phyloP scores from a whole-genome alignment of 2,329 filamentous ascomycete genomes.

The Arachnomyces sp. region DNA sequence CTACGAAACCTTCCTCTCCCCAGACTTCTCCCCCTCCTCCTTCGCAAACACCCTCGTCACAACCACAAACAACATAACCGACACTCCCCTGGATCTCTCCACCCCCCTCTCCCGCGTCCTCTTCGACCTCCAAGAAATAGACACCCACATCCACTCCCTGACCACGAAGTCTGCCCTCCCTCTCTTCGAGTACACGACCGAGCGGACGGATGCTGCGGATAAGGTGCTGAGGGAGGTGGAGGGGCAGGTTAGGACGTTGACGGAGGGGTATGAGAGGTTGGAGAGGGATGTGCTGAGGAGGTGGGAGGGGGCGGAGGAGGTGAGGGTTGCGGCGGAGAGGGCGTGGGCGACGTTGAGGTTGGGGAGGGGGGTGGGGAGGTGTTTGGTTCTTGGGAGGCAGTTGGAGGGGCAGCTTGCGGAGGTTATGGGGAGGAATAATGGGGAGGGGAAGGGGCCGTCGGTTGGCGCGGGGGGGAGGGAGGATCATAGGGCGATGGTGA shows the following conservation, averaged over 20 bases:
- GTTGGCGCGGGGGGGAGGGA: conserved; percentile 42
- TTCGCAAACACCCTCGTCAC: conserved; percentile 88
- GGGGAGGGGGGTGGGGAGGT: conserved; percentile 66
- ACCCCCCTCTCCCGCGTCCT: conserved; percentile 88
- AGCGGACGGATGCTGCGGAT: conserved; percentile 63
- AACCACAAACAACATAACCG: conserved; percentile 82
- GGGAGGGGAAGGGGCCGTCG: conserved; percentile 24
- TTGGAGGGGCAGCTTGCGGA: conserved; percentile 79
- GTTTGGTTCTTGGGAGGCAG: conserved; percentile 72
- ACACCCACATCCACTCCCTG: conserved; percentile 86
- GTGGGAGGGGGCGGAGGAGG: conserved; percentile 77
- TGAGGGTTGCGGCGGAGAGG: conserved; percentile 65
- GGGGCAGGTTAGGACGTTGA: conserved; percentile 68
- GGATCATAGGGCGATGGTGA: conserved; percentile 70
- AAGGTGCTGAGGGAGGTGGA: conserved; percentile 69
- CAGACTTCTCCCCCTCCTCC: conserved; percentile 66
- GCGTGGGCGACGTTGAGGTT: conserved; percentile 73
- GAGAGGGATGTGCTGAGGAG: conserved; percentile 80
- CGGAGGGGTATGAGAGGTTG: conserved; percentile 75
- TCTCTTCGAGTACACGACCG: conserved; percentile 66
- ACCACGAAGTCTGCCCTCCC: conserved; percentile 78
- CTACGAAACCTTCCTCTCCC: conserved; percentile 82
- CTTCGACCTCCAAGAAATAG: conserved; percentile 94
- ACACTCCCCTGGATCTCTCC: conserved; percentile 83
- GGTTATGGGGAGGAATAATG: conserved; percentile 38